Evolutionary conservation across 257 asterid species (phyloP).

Genomic region (Gynochthodes officinalis): DNA sequence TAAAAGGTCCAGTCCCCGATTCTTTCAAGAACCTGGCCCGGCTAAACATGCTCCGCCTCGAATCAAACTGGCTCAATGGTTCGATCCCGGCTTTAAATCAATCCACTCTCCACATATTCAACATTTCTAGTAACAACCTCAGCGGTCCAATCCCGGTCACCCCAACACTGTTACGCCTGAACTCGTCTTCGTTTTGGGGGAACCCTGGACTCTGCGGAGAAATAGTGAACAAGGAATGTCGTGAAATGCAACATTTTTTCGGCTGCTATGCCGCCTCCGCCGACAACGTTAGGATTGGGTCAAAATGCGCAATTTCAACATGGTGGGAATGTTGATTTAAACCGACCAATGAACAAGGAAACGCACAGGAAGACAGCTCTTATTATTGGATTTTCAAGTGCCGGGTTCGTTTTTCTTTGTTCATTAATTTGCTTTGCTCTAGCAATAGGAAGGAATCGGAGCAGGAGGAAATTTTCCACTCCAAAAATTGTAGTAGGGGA

Average conservation of each 20-base stretch:
- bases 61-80: constrained; percentile 79
- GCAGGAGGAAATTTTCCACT: constrained; percentile 2
- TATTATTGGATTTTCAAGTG: constrained; percentile 49
- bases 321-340: constrained; percentile 22
- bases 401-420: constrained; percentile 36
- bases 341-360: constrained; percentile 10
- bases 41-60: constrained; percentile 65
- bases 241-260: constrained; percentile 51
- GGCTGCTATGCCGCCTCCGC: constrained; percentile 33
- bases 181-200: constrained; percentile 43
- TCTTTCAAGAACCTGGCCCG: constrained; percentile 46
- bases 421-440: constrained; percentile 30
- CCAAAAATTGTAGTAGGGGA: constrained; percentile 35
- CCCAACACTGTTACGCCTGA: constrained; percentile 49
- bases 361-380: constrained; percentile 38
- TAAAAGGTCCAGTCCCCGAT: constrained; percentile 51
- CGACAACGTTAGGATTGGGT: constrained; percentile 24
- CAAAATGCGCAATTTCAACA: constrained; percentile 34
- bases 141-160: constrained; percentile 77
- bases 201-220: constrained; percentile 76
- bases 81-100: constrained; percentile 74
- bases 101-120: constrained; percentile 51
- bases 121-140: constrained; percentile 67
- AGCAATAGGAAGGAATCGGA: constrained; percentile 26
- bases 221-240: constrained; percentile 57